These are phyloP conservation scores for Colletotrichum sp. DNA, from an alignment of 2,329 filamentous ascomycete species.

Conservation along the genomic window DNA sequence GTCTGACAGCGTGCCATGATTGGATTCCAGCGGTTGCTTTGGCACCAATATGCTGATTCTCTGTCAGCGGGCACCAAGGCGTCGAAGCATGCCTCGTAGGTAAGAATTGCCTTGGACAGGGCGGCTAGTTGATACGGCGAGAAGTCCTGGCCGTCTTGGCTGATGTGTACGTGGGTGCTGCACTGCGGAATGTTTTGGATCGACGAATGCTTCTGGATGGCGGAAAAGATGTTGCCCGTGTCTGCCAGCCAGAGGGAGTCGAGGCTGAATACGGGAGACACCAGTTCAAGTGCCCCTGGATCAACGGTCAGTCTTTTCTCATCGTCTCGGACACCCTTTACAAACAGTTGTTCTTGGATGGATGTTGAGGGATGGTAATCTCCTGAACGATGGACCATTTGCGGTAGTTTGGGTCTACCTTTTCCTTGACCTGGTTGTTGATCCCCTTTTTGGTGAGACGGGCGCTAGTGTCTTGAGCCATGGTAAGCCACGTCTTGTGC, in stretches of 20 bases:
- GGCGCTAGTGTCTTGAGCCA: constrained; percentile 39
- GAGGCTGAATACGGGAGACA: constrained; percentile 39
- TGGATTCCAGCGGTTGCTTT: constrained; percentile 35
- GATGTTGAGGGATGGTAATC: constrained; percentile 37
- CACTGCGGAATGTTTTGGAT: constrained; percentile 31
- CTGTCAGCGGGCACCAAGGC: constrained; percentile 28
- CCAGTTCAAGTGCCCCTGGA: constrained; percentile 37
- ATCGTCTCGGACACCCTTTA: not conserved
- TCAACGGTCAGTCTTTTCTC: not conserved
- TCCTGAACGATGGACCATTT: constrained; percentile 43
- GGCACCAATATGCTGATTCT: constrained; percentile 37
- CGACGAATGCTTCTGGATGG: constrained; percentile 28
- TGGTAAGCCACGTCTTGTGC: constrained; percentile 34
- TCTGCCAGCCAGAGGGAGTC: constrained; percentile 32
- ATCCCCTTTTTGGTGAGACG: constrained; percentile 35
- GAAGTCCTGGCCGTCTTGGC: constrained; percentile 21
- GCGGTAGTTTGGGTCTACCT: constrained; percentile 34
- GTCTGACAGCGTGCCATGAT: constrained; percentile 21
- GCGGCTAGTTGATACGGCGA: constrained; percentile 27
- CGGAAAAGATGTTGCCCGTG: constrained; percentile 34
- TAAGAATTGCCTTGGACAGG: constrained; percentile 36
- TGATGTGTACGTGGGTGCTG: constrained; percentile 44
- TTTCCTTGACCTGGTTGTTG: constrained; percentile 37
- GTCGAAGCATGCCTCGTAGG: constrained; percentile 40
- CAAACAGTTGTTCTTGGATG: constrained; percentile 36